Evolutionary conservation across 192 early-diverging fungal genomes (phyloP).

Genomic region (Chytriomyces sp.): DNA sequence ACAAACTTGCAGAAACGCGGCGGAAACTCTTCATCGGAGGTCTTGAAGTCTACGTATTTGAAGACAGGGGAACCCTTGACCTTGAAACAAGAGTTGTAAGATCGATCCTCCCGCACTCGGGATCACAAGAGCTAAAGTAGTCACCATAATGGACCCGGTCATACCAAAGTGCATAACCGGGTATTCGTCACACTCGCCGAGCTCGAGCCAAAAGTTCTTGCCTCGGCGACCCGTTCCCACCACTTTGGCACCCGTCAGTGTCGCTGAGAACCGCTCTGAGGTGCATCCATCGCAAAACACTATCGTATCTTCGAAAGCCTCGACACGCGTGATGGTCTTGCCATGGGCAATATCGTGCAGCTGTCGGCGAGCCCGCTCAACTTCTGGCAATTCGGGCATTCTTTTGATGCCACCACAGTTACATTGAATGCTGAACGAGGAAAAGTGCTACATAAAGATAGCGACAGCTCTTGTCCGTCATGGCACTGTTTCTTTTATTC

Average conservation of each 20-base stretch:
- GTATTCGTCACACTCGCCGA: constrained; percentile 44
- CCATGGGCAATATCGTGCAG: constrained; percentile 57
- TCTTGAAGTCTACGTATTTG: constrained; percentile 43
- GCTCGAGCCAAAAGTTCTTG: constrained; percentile 68
- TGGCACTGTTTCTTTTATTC: no score
- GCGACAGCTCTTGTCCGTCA: no score
- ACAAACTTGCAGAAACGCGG: constrained; percentile 72
- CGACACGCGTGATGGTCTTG: constrained; percentile 50
- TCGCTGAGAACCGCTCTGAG: constrained; percentile 35
- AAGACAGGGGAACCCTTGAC: constrained; percentile 38
- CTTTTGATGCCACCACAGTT: no score
- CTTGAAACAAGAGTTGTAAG: no score
- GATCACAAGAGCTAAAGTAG: no score
- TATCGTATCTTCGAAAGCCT: constrained; percentile 30
- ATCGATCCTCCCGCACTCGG: no score
- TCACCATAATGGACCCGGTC: constrained; percentile 27
- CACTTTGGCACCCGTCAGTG: constrained; percentile 53
- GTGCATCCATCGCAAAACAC: constrained; percentile 29
- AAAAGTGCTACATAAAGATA: no score
- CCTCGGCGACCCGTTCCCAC: constrained; percentile 70
- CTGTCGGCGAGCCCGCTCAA: constrained; percentile 66
- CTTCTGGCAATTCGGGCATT: constrained; percentile 79
- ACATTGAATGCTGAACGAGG: no score
- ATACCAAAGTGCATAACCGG: constrained; percentile 71
- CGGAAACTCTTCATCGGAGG: constrained; percentile 59